Evolutionary conservation across 2,329 filamentous ascomycete genomes (phyloP), one percentile per base, ranked within the genome.

Genomic region (Calonectria hawksworthii): DNA sequence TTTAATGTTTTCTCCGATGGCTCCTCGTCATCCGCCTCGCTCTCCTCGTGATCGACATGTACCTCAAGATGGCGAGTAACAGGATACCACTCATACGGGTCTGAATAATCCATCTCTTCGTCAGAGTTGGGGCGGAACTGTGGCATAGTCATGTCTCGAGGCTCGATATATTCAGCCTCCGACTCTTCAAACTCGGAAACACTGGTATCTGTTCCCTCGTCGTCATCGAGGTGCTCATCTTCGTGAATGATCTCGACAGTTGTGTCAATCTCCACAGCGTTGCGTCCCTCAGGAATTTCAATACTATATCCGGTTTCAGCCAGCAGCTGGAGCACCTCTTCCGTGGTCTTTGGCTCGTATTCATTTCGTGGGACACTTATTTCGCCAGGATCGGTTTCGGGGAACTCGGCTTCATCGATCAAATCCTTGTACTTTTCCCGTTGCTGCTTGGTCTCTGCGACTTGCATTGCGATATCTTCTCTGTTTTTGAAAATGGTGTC

Each of bases 401-500:
- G 74, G 1, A 80, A 74, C 52, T 83, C 83, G 13, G 90, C 82
- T 2, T 83, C 81, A 34, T 87, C 86, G 61, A 92, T 88, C 32
- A 89, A 85, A 71, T 86, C 85, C 51, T 87, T 87, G 82, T 88
- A 92, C 75, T 87, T 89, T 68, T 92, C 88, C 50, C 95, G 91
- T 71, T 92, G 88, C 13, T 87, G 86, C 75, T 90, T 91, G 0
- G 93, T 95, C 64, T 90, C 88, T 11, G 91, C 90, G 14, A 93
- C 93, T 70, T 92, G 89, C 74, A 97, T 86, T 1, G 95, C 93
- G 23, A 95, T 84, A 76, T 96, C 93, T 84, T 99, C 96, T 77
- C 94, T 93, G 6, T 90, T 88, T 78, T 94, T 94, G 87, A 99
- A 99, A 0, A 99, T 89, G 1, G 93, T 90, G 81, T 99, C 95